phyloP scores from a whole-genome alignment of 2,329 filamentous ascomycete species.

The Penicillium verrucosum region DNA sequence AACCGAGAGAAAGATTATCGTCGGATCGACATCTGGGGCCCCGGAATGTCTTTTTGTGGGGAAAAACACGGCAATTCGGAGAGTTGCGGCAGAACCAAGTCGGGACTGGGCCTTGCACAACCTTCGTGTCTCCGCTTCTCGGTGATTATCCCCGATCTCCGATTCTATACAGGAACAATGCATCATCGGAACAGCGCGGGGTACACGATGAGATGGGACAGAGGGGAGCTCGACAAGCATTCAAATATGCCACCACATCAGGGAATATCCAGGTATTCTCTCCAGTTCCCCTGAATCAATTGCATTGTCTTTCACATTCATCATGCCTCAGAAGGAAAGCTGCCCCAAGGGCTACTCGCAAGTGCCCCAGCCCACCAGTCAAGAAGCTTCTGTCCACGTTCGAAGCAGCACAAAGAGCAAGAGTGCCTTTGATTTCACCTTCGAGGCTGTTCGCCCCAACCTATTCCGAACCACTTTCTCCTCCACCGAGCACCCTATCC shows the following conservation, averaged over 20 bases:
- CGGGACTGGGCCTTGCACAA: background rate
- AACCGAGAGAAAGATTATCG: background rate
- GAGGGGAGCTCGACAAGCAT: conserved; percentile 3
- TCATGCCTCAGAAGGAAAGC: conserved; percentile 51
- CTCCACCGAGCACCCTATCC: conserved; percentile 59
- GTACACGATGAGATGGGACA: background rate
- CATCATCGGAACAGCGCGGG: conserved; percentile 3
- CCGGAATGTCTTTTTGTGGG: background rate
- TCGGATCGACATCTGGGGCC: background rate
- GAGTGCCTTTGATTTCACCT: conserved; percentile 55
- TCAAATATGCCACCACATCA: conserved; percentile 21
- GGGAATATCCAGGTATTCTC: background rate
- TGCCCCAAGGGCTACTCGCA: conserved; percentile 39
- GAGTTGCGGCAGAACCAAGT: background rate
- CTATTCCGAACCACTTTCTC: conserved; percentile 68
- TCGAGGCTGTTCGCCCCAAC: conserved; percentile 60
- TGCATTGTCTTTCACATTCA: conserved; percentile 11
- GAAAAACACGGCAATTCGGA: background rate
- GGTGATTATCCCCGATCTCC: conserved; percentile 33
- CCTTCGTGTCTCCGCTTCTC: conserved; percentile 11
- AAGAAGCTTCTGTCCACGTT: conserved; percentile 39
- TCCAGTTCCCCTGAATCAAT: conserved; percentile 6
- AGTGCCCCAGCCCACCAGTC: conserved; percentile 23
- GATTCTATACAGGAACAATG: conserved; percentile 15
- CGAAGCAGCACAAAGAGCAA: conserved; percentile 39